These are phyloP conservation scores for Cadophora sp. DNA, from an alignment of 2,329 filamentous ascomycete species.

Conservation along the genomic window DNA sequence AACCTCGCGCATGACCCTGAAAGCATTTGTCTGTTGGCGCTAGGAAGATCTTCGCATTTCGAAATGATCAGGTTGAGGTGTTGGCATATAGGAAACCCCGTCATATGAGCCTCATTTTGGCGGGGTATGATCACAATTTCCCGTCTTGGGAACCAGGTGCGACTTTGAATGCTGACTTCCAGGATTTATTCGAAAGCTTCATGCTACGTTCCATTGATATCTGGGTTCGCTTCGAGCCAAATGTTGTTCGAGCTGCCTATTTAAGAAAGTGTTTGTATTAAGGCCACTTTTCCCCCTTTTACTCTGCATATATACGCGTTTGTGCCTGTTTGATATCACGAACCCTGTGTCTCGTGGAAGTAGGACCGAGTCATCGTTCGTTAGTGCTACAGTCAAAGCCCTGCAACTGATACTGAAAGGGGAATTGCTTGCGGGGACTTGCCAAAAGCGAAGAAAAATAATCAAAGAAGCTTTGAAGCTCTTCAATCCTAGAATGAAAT, in stretches of 20 bases:
- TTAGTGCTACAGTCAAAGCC: no score
- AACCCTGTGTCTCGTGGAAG: background rate
- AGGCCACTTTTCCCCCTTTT: no score
- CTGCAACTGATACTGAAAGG: no score
- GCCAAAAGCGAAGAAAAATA: no score
- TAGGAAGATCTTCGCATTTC: background rate
- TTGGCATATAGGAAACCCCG: background rate
- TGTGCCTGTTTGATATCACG: background rate
- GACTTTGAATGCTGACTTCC: background rate
- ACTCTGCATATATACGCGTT: background rate
- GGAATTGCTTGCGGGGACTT: no score
- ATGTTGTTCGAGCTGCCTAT: no score
- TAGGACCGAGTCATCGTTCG: background rate
- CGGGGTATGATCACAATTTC: constrained; percentile 7
- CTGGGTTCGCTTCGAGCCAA: background rate
- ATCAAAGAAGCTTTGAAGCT: no score
- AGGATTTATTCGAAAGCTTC: background rate
- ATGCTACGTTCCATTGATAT: background rate
- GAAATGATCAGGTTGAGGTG: background rate
- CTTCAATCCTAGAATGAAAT: no score
- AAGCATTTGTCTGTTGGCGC: background rate
- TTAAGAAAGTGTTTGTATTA: no score
- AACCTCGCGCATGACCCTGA: constrained; percentile 12
- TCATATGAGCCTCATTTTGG: constrained; percentile 3
- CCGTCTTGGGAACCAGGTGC: background rate